Evolutionary conservation across 495 filamentous ascomycete species (phyloP).

Genomic region (Trichoderma orchidacearum): DNA sequence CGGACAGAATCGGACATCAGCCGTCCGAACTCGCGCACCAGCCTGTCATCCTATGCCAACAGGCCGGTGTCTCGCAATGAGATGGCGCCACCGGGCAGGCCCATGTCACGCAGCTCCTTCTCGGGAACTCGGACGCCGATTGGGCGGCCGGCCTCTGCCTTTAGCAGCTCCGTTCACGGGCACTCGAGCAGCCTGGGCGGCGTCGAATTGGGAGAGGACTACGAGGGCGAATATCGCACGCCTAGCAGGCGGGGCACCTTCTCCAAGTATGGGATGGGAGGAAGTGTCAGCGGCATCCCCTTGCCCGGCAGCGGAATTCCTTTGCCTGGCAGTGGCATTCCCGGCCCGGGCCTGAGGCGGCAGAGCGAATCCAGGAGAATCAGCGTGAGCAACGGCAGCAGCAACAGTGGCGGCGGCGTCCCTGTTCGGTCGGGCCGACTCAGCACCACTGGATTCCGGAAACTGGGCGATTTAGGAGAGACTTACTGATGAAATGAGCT

Average conservation of each 20-base stretch:
- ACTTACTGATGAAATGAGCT: slow-evolving; percentile 20
- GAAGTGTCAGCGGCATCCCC: slow-evolving; percentile 26
- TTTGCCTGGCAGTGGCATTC: slow-evolving; percentile 33
- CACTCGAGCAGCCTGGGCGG: slow-evolving; percentile 32
- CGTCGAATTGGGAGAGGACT: slow-evolving; percentile 19
- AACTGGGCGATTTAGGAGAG: slow-evolving; percentile 33
- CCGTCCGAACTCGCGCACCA: slow-evolving; percentile 49
- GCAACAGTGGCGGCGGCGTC: slow-evolving; percentile 22
- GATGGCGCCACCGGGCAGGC: slow-evolving; percentile 46
- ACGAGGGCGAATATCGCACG: slow-evolving; percentile 22
- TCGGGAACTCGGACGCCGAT: slow-evolving; percentile 52
- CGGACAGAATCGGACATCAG: slow-evolving; percentile 26
- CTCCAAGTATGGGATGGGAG: slow-evolving; percentile 36
- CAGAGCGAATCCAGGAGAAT: slow-evolving; percentile 34
- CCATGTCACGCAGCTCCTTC: slow-evolving; percentile 45
- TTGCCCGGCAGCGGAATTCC: slow-evolving; percentile 25
- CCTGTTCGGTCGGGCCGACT: not conserved
- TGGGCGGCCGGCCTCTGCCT: slow-evolving; percentile 41
- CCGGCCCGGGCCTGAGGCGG: slow-evolving; percentile 33
- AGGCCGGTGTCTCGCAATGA: slow-evolving; percentile 35
- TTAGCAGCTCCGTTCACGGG: slow-evolving; percentile 40
- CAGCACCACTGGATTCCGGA: slow-evolving; percentile 36
- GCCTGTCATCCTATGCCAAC: slow-evolving; percentile 36
- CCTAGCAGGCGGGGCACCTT: slow-evolving; percentile 38
- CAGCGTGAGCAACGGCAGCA: slow-evolving; percentile 28